Percentiles rank a stretch among this genome's conserved stretches.
Evolutionary conservation across 768 basidiomycete species (phyloP).

Genomic region (Pulveroboletus sp.): DNA sequence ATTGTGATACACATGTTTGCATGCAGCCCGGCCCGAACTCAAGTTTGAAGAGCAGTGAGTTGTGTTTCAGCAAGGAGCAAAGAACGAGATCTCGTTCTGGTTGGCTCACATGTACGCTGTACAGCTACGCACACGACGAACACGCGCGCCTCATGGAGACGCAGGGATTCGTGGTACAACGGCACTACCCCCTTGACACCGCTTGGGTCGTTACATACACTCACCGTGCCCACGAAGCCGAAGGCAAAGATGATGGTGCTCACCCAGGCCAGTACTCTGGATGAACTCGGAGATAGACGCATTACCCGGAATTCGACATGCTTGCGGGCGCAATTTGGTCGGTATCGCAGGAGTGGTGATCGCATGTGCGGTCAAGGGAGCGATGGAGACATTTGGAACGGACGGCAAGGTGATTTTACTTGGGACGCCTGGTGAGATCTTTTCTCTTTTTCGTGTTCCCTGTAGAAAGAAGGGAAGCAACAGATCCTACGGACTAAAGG

Average conservation of each 20-base stretch:
- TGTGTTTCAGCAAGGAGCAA: neutral
- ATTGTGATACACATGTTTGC: neutral
- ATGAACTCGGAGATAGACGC: constrained; percentile 81
- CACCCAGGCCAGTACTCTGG: constrained; percentile 37
- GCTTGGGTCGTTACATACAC: constrained; percentile 70
- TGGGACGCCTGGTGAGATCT: constrained; percentile 64
- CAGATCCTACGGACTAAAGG: constrained; percentile 53
- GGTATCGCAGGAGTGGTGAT: constrained; percentile 70
- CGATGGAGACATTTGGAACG: constrained; percentile 56
- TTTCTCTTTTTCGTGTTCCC: neutral
- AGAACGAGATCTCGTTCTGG: no score
- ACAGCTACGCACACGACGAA: constrained; percentile 57
- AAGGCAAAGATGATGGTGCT: neutral
- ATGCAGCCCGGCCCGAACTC: constrained; percentile 63
- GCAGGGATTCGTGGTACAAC: constrained; percentile 61
- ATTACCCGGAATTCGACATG: constrained; percentile 55
- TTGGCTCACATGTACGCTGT: neutral
- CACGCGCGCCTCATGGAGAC: constrained; percentile 62
- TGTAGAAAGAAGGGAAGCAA: neutral
- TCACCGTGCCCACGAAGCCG: constrained; percentile 21
- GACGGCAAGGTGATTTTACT: constrained; percentile 63
- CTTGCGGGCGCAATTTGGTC: constrained; percentile 80
- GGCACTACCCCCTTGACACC: constrained; percentile 59
- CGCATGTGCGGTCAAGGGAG: constrained; percentile 60
- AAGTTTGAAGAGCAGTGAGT: constrained; percentile 58